phyloP scores from a whole-genome alignment of 495 filamentous ascomycete species.

The Neurospora sp. region DNA sequence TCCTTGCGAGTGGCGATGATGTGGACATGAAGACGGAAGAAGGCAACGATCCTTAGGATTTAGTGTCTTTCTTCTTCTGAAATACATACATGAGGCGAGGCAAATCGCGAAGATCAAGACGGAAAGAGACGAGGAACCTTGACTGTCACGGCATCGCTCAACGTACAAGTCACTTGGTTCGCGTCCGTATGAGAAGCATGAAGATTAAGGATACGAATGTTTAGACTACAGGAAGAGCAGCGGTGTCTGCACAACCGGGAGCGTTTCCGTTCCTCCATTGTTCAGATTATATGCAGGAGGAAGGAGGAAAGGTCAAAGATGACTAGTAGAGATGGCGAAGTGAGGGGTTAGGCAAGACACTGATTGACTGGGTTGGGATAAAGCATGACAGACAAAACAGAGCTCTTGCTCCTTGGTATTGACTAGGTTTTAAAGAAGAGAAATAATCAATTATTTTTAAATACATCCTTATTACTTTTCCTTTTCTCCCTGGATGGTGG shows the following conservation, averaged over 20 bases:
- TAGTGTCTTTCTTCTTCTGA: background rate
- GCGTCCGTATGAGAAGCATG: background rate
- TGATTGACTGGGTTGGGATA: background rate
- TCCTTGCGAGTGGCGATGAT: slow-evolving; percentile 68
- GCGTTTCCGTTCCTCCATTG: background rate
- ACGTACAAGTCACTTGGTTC: background rate
- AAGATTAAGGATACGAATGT: background rate
- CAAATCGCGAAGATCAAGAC: background rate
- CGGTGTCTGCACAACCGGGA: background rate
- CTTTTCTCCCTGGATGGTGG: slow-evolving; percentile 92
- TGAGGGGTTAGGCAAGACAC: background rate
- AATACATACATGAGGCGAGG: background rate
- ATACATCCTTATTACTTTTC: slow-evolving; percentile 3
- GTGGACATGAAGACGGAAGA: slow-evolving; percentile 35
- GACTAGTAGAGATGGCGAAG: background rate
- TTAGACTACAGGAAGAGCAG: background rate
- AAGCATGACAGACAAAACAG: background rate
- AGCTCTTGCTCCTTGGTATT: background rate
- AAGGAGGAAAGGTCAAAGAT: background rate
- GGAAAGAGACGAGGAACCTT: background rate
- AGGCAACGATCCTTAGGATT: background rate
- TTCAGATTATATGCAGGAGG: background rate
- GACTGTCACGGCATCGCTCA: background rate
- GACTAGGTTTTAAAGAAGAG: background rate
- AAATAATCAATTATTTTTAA: slow-evolving; percentile 6